phyloP scores from a whole-genome alignment of 805 yeast genomes.

The Nakazawaea peltata region DNA sequence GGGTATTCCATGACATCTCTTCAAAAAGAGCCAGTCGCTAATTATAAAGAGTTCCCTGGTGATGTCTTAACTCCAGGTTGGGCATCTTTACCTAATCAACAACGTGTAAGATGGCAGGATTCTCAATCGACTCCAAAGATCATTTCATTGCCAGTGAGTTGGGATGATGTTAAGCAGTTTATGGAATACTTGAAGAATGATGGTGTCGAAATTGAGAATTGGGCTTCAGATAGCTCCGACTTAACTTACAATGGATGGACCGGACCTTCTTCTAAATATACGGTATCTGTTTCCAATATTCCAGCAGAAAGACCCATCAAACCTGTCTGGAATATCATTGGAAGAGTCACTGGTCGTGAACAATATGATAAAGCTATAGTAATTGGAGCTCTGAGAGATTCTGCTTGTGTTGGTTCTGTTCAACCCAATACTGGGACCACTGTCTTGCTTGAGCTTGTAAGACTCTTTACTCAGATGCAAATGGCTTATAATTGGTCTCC shows the following conservation, averaged over 20 bases:
- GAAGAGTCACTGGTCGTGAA: conserved; percentile 72
- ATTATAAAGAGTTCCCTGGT: conserved; percentile 59
- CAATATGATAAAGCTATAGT: conserved; percentile 66
- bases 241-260: conserved; percentile 33
- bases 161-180: conserved; percentile 52
- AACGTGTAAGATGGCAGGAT: conserved; percentile 33
- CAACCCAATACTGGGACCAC: conserved; percentile 71
- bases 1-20: conserved; percentile 34
- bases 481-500: conserved; percentile 74
- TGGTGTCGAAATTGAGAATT: conserved; percentile 29
- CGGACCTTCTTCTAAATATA: conserved; percentile 22
- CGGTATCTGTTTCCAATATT: conserved; percentile 25
- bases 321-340: conserved; percentile 70
- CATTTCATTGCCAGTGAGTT: conserved; percentile 72
- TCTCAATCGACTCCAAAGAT: conserved; percentile 56
- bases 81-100: conserved; percentile 36
- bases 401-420: conserved; percentile 68
- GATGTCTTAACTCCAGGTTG: conserved; percentile 78
- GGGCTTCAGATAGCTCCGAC: conserved; percentile 23
- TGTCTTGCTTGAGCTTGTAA: conserved; percentile 60
- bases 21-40: conserved; percentile 48
- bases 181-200: conserved; percentile 26
- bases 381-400: conserved; percentile 78
- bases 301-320: conserved; percentile 48
- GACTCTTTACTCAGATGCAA: conserved; percentile 56